Evolutionary conservation across 768 basidiomycete genomes (phyloP), one percentile per base, ranked within the genome.

Genomic region (Russula olivacea): DNA sequence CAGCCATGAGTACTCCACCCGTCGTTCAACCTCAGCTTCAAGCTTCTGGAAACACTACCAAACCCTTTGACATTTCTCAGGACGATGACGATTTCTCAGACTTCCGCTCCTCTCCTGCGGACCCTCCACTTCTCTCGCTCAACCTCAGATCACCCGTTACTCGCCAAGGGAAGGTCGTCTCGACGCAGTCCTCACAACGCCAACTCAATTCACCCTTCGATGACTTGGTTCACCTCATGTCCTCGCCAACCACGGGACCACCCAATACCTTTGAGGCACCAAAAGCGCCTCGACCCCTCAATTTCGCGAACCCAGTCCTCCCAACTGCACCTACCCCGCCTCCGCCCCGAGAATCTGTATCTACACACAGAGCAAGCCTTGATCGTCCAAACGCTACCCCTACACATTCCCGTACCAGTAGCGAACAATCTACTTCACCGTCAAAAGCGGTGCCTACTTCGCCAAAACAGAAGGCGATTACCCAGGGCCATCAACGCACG

Each of bases 1-100:
- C 34, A 49, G 47, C 9, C 32, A 36, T 58, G n/a, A 34, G n/a
- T 28, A 19, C 57, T 4, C 55, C 43, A 15, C 28, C 47, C n/a
- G 25, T 38, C 30, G 32, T 30, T 41, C 30, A 41, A 28, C 43
- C 38, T 48, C 49, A 59, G 17, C 36, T 23, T 19, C 58, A 10
- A 17, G 4, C 34, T 34, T 51, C 41, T 25, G 14, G 32, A 14
- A 17, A 30, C n/a, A 54, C n/a, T 10, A 3, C 34, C 15, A 50
- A 59, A n/a, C 34, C 45, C 25, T 30, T 47, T 45, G 47, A 52
- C 10, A 21, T 32, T 36, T 23, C 43, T 36, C 58, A 61, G 14
- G 56, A 65, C 23, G 71, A 76, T 43, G 77, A 78, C 59, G 83
- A 85, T 53, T 88, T 86, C 67, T 75, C 80, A 6, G 82, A 83